Conservation (phyloP, 1,284 basidiomycete genomes). For the Mycosarcoma mackinlayi region DNA sequence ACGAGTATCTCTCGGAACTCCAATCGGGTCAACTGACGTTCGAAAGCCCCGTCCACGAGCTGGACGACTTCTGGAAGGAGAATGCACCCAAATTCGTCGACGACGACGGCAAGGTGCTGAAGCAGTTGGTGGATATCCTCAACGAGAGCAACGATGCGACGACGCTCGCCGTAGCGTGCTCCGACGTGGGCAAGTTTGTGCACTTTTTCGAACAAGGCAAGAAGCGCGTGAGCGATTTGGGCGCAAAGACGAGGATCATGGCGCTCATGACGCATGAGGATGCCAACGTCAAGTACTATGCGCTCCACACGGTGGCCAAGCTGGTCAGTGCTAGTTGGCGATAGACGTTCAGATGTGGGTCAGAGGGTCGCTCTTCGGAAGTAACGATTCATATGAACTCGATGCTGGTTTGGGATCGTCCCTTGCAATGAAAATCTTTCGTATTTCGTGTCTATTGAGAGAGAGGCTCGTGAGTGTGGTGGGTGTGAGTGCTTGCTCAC, state of each 20-base stretch:
- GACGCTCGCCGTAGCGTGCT: constrained; percentile 61
- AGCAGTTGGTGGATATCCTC: constrained; percentile 81
- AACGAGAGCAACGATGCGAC: constrained; percentile 42
- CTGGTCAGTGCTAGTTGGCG: constrained; percentile 64
- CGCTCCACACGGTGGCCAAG: constrained; percentile 71
- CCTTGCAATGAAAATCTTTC: too few species aligned
- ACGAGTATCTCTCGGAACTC: constrained; percentile 93
- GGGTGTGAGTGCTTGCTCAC: too few species aligned
- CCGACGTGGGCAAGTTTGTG: constrained; percentile 64
- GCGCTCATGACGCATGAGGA: constrained; percentile 90
- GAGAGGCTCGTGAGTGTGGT: too few species aligned
- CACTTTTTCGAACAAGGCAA: constrained; percentile 60
- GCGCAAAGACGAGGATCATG: constrained; percentile 91
- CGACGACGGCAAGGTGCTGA: constrained; percentile 89
- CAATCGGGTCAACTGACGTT: constrained; percentile 89
- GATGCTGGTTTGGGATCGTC: too few species aligned
- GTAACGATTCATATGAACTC: too few species aligned
- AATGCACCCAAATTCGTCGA: constrained; percentile 86
- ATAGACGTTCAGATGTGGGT: constrained; percentile 16
- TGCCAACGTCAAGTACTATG: constrained; percentile 89
- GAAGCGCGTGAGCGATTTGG: constrained; percentile 78
- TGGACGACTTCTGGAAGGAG: constrained; percentile 97
- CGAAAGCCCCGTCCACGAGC: constrained; percentile 89
- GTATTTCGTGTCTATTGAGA: too few species aligned
- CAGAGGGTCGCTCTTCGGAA: too few species aligned